These are phyloP conservation scores for Boletellus ananas DNA, from an alignment of 768 basidiomycete genomes.

Conservation along the genomic window DNA sequence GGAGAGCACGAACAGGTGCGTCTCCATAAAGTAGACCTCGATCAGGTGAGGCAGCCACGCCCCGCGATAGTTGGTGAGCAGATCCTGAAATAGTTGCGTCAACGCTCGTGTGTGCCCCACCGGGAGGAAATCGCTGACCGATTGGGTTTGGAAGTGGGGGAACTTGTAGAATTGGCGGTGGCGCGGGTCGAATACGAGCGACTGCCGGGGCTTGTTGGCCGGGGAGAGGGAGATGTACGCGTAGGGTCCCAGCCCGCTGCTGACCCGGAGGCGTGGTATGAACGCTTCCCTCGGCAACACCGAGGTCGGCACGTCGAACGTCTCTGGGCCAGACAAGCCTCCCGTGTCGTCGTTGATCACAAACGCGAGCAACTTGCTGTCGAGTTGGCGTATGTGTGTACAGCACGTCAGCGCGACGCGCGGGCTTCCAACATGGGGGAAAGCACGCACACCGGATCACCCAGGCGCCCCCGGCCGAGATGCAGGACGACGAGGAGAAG, in stretches of 20 bases:
- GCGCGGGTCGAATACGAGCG: constrained; percentile 14
- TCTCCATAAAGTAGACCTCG: constrained; percentile 12
- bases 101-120: neutral
- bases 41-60: constrained; percentile 20
- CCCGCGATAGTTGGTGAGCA: constrained; percentile 15
- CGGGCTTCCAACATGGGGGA: too few relatives aligned
- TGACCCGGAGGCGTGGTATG: constrained; percentile 8
- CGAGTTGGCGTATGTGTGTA: too few relatives aligned
- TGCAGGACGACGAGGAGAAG: constrained; percentile 16
- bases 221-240: constrained; percentile 13
- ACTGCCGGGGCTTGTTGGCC: constrained; percentile 8
- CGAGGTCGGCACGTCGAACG: constrained; percentile 14
- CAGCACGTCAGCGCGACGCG: too few relatives aligned
- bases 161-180: constrained; percentile 20
- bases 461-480: constrained; percentile 1
- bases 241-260: constrained; percentile 10
- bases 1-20: constrained; percentile 16
- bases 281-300: constrained; percentile 11
- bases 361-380: constrained; percentile 18
- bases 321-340: constrained; percentile 4
- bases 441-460: constrained; percentile 17
- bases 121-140: constrained; percentile 1
- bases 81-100: constrained; percentile 1
- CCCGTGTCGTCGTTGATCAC: constrained; percentile 18
- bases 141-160: constrained; percentile 14